Evolutionary conservation across 345 rosid species (phyloP).

Genomic region (Camelina neglecta): DNA sequence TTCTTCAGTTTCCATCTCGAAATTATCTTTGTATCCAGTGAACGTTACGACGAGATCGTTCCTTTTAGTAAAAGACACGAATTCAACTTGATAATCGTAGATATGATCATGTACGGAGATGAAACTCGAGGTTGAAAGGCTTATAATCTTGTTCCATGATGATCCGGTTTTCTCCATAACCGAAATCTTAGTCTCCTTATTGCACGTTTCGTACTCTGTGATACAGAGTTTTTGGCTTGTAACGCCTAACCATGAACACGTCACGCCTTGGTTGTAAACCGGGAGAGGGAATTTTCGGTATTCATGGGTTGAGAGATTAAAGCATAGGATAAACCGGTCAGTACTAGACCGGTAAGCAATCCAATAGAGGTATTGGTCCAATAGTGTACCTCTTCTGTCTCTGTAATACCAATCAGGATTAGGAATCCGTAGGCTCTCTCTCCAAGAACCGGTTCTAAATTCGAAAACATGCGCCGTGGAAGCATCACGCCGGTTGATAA

Average conservation of each 20-base stretch:
- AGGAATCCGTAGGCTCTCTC: slow-evolving; percentile 21
- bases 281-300: slow-evolving; percentile 24
- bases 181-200: slow-evolving; percentile 24
- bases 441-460: slow-evolving; percentile 37
- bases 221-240: slow-evolving; percentile 20
- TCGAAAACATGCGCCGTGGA: slow-evolving; percentile 29
- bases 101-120: slow-evolving; percentile 8
- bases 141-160: slow-evolving; percentile 34
- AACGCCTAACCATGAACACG: slow-evolving; percentile 38
- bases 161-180: slow-evolving; percentile 37
- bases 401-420: slow-evolving; percentile 42
- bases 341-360: slow-evolving; percentile 37
- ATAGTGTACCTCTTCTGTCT: slow-evolving; percentile 30
- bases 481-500: slow-evolving; percentile 25
- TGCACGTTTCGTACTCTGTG: slow-evolving; percentile 20
- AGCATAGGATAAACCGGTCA: slow-evolving; percentile 39
- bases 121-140: slow-evolving; percentile 27
- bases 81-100: slow-evolving; percentile 23
- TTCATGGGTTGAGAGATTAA: slow-evolving; percentile 30
- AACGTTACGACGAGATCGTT: slow-evolving; percentile 26
- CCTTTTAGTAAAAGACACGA: slow-evolving; percentile 26
- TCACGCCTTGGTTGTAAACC: slow-evolving; percentile 26
- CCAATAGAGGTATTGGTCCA: slow-evolving; percentile 36
- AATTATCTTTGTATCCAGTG: neutral
- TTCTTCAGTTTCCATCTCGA: slow-evolving; percentile 5